Percentiles rank a stretch among this genome's conserved stretches.
Conservation (phyloP, 108 stramenopile species). For the Conticribra guillardii region DNA sequence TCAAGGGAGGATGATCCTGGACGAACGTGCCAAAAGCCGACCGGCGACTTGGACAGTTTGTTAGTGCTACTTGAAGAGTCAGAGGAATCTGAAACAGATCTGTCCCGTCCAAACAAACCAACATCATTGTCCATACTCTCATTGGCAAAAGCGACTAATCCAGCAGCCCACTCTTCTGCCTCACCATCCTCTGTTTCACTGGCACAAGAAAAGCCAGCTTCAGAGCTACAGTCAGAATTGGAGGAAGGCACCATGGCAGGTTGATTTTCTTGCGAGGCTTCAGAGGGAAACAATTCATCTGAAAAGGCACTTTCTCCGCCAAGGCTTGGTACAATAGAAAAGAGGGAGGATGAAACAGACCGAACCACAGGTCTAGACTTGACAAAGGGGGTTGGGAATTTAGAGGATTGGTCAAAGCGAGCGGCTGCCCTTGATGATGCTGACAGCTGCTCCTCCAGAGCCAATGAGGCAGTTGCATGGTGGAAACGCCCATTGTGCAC, state of each 20-base stretch:
- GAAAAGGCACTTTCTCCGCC: slow-evolving; percentile 40
- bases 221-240: slow-evolving; percentile 71
- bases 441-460: slow-evolving; percentile 77
- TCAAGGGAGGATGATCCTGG: slow-evolving; percentile 47
- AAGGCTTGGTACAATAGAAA: slow-evolving; percentile 28
- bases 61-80: slow-evolving; percentile 9
- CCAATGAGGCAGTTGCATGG: slow-evolving; percentile 76
- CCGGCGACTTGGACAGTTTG: slow-evolving; percentile 43
- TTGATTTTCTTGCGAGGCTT: slow-evolving; percentile 14
- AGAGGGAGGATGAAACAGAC: slow-evolving; percentile 42
- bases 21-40: slow-evolving; percentile 57
- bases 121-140: slow-evolving; percentile 43
- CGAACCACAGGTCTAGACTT: slow-evolving; percentile 41
- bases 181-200: slow-evolving; percentile 58
- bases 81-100: slow-evolving; percentile 44
- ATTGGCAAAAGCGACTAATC: slow-evolving; percentile 58
- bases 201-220: slow-evolving; percentile 44
- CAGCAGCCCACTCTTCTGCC: slow-evolving; percentile 87
- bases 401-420: slow-evolving; percentile 2
- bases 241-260: slow-evolving; percentile 66
- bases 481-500: slow-evolving; percentile 81
- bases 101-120: slow-evolving; percentile 17
- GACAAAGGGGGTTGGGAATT: slow-evolving; percentile 3
- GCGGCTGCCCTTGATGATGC: background rate
- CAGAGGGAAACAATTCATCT: slow-evolving; percentile 34